Conservation (phyloP, 257 asterid species). For the Solanum sitiens region DNA sequence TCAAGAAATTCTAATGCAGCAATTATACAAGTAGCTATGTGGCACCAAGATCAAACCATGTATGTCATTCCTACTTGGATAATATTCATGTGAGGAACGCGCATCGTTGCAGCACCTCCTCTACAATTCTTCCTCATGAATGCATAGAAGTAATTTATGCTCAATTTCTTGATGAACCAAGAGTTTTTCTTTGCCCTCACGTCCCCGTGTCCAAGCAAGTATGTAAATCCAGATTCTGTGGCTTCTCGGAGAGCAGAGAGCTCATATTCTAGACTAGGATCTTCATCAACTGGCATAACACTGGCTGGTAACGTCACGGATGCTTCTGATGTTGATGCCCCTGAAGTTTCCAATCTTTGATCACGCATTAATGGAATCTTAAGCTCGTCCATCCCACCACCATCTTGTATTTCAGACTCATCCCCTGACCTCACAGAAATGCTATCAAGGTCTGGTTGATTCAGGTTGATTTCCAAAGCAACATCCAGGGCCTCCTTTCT, state of each 20-base stretch:
- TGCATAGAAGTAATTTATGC: constrained; percentile 74
- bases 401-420: constrained; percentile 14
- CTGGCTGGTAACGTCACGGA: constrained; percentile 39
- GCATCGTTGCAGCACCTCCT: constrained; percentile 90
- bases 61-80: constrained; percentile 78
- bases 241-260: constrained; percentile 75
- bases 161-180: constrained; percentile 64
- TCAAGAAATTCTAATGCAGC: background rate
- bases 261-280: constrained; percentile 77
- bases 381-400: constrained; percentile 32
- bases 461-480: constrained; percentile 39
- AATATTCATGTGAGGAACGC: constrained; percentile 76
- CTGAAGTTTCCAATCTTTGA: constrained; percentile 12
- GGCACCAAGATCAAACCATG: constrained; percentile 50
- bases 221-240: constrained; percentile 69
- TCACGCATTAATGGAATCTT: constrained; percentile 48
- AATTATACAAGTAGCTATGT: background rate
- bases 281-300: constrained; percentile 38
- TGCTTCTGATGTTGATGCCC: constrained; percentile 11
- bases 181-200: constrained; percentile 83
- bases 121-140: constrained; percentile 91
- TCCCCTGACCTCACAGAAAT: constrained; percentile 39
- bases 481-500: constrained; percentile 78
- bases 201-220: constrained; percentile 79
- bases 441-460: constrained; percentile 34